Evolutionary conservation across 768 basidiomycete genomes (phyloP), one percentile per base, ranked within the genome.

Genomic region (Polyporus arcularius): DNA sequence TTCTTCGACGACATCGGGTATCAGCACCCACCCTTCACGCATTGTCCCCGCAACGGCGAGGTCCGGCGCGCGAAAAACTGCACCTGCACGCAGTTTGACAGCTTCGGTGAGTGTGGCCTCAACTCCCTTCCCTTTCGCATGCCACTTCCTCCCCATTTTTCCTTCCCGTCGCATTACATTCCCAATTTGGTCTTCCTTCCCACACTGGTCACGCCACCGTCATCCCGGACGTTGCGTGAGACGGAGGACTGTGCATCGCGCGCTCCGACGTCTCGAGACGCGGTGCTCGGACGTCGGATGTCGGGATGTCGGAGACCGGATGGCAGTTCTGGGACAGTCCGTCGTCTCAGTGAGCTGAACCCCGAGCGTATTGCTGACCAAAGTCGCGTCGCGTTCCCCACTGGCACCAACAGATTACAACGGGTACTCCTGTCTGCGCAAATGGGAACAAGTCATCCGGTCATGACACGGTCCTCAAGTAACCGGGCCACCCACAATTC

Each of bases 1-100:
- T 91, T 87, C 76, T 91, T 90, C 73, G 76, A 84, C 55, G 85
- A 89, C 67, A 90, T 92, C 45, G 89, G 89, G n/a, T 80, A 79
- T 68, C 73, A 78, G 60, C 84, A 86, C 67, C 75, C 79, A 53
- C 81, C 80, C 9, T 85, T 80, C 72, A 81, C 77, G 60, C 83
- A 85, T 68, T 83, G 85, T 68, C 77, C 78, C 3, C 64, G 68
- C 54, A 72, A 70, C 28, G 60, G 69, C 3, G 68, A 66, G 21
- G 57, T 68, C 21, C 83, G 82, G 74, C 62, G 70, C 35, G 65
- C 73, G 39, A 78, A 78, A 15, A 76, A 75, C 55, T 85, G 84
- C 61, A 72, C 74, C 67, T 86, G 84, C 67, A 79, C 84, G 67
- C 77, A 73, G 4, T 66, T 63, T 43, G 76, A 75, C 58, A 88